Base-by-base conservation (phyloP, 2,329 filamentous ascomycete species). In the Colletotrichum acutatum region DNA sequence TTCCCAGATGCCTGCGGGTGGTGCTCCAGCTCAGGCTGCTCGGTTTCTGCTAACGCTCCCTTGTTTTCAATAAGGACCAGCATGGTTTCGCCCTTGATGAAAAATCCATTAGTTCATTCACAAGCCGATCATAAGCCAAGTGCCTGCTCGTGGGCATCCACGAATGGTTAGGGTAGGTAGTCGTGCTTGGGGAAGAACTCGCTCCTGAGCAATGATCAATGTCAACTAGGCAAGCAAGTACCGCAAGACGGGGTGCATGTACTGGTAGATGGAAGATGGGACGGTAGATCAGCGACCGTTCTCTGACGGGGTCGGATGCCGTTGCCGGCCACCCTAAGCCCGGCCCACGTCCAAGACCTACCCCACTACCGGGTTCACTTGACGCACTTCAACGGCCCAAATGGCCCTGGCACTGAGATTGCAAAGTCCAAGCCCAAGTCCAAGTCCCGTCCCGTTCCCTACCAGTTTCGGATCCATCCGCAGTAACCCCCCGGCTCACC, bases 351-450 rank as follows among this genome's bases (percentile, higher is more conserved):
- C 22, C 37, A 11, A 9, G 54, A 24, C 32, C 49, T 32, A 63
- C 58, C 58, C 66, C 66, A 42, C 66, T 32, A 58, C 66, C 61
- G 32, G 54, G 24, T 54, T 70, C 49, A 52, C 56, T 58, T 54
- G 22, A 28, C 53, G 32, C 42, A 53, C 22, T 53, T 54, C 34
- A n/a, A 54, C 16, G 61, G 61, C 30, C 46, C 12, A 34, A 64
- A 53, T 32, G 46, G 61, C 22, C n/a, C 28, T 32, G 49, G 61
- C 61, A 49, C 22, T 11, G 52, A 26, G 16, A 53, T 22, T 54
- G n/a, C 9, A 49, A 49, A 49, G n/a, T 24, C 46, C 30, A 54
- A 24, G 37, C 19, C 32, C 14, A 49, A 49, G n/a, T 24, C 46
- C 30, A 54, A 24, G 37, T 26, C 32, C 14, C 14, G 49, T 34